Conservation (phyloP, 805 yeast species). For the Candida orba region DNA sequence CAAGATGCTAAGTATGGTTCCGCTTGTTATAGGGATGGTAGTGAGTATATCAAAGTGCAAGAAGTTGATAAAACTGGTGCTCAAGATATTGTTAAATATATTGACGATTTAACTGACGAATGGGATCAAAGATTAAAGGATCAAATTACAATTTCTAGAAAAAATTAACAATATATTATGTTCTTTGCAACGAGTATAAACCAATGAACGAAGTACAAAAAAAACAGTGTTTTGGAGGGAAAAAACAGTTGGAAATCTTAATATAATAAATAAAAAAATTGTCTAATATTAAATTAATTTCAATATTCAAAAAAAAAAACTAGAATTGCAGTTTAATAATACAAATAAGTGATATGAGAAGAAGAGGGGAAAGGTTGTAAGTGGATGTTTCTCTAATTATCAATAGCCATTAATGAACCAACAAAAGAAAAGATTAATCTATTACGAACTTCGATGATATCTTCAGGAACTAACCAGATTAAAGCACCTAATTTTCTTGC, state of each 20-base stretch:
- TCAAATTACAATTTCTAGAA: constrained; percentile 48
- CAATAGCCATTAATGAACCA: constrained; percentile 85
- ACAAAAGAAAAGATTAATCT: constrained; percentile 90
- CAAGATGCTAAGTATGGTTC: constrained; percentile 66
- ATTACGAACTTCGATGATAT: constrained; percentile 91
- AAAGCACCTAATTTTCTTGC: constrained; percentile 97
- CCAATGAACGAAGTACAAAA: too few species aligned
- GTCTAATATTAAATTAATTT: background rate
- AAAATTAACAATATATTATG: background rate
- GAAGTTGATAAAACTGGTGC: constrained; percentile 60
- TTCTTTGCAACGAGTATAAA: too few species aligned
- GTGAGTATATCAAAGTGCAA: constrained; percentile 49
- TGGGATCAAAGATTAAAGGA: constrained; percentile 74
- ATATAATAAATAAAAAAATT: background rate
- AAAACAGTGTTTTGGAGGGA: too few species aligned
- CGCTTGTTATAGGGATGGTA: constrained; percentile 57
- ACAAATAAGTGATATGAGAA: background rate
- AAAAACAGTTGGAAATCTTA: too few species aligned
- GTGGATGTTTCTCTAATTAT: constrained; percentile 9
- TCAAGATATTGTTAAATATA: constrained; percentile 56
- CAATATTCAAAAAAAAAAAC: too few species aligned
- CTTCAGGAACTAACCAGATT: constrained; percentile 99
- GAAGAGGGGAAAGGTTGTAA: too few species aligned
- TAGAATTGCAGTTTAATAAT: background rate
- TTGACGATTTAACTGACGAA: constrained; percentile 46